Evolutionary conservation across 1,139 yeast species (phyloP).

Genomic region (Protomyces macrosporus): DNA sequence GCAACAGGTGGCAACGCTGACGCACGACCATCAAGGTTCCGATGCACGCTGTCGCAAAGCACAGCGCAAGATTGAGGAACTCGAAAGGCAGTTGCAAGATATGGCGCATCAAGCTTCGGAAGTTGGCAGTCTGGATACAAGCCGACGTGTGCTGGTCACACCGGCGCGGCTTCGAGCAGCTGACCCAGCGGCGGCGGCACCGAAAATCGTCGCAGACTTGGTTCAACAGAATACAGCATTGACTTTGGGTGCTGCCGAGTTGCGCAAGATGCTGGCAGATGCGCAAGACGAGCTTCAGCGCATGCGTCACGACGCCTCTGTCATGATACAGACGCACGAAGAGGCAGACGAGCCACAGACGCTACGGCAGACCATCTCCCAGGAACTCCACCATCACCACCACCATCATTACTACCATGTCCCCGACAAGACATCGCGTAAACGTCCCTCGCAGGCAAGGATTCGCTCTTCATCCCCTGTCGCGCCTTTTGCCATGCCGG

Average conservation of each 20-base stretch:
- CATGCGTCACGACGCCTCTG: background rate
- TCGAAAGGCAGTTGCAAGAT: background rate
- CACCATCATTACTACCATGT: constrained; percentile 20
- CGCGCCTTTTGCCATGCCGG: background rate
- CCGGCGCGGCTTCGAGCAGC: background rate
- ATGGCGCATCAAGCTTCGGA: background rate
- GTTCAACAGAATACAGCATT: background rate
- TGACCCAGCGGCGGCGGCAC: background rate
- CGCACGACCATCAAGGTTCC: background rate
- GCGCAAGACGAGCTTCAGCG: constrained; percentile 8
- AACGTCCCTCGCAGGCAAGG: background rate
- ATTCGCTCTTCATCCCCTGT: background rate
- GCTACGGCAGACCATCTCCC: constrained; percentile 16
- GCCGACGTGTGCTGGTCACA: background rate
- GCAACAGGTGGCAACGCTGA: background rate
- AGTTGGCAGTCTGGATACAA: background rate
- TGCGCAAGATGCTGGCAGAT: constrained; percentile 5
- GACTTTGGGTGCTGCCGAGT: background rate
- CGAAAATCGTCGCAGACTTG: background rate
- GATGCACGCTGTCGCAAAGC: constrained; percentile 2
- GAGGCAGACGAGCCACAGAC: background rate
- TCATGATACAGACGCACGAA: background rate
- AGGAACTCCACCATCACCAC: constrained; percentile 21
- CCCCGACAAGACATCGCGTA: background rate
- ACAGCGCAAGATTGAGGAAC: constrained; percentile 1